Evolutionary conservation across 495 filamentous ascomycete species (phyloP), one percentile per base, ranked within the genome.

Genomic region (Aspergillus egyptiacus): DNA sequence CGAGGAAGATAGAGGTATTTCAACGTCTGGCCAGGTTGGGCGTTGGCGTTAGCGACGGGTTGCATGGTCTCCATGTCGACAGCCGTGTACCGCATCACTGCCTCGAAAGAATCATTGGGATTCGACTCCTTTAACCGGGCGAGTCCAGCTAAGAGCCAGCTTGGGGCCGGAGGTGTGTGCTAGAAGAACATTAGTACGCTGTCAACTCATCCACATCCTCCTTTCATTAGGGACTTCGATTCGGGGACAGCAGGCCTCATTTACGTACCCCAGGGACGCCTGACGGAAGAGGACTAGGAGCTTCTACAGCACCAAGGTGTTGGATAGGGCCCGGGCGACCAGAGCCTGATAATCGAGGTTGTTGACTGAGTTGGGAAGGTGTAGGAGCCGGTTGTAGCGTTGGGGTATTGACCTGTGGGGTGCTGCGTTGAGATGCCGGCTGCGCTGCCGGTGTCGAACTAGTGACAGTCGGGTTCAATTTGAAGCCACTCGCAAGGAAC

Each of bases 1-100:
- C 93, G 78, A 1, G 93, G 89, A 31, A 94, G 73, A 52, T 80
- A 94, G 65, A 84, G 79, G 34, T 80, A 86, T 65, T 86, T 84
- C 50, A 86, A 65, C 45, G 63, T 70, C 46, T 68, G 62, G 7
- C 65, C 59, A 3, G 78, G 65, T 18, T 76, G 66, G 13, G 68
- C 66, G 41, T 76, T 64, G 10, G 74, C 56, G 37, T 79, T 72
- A 19, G 70, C 41, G 19, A 81, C 70, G 10, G 77, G 75, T 13
- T 66, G 48, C 51, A 81, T 76, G 17, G 84, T 89, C 42, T 76
- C 72, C 14, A 70, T 73, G 63, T 93, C 81, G 39, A 95, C 76
- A 9, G 85, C 78, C 40, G 77, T 85, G 69, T 91, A 86, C 27
- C 88, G 85, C 91, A 97, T 98, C 18, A 81, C 71, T 48, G 78